These are phyloP conservation scores for Pouteria glomerata DNA, from an alignment of 148 eudicot species.

Conservation along the genomic window DNA sequence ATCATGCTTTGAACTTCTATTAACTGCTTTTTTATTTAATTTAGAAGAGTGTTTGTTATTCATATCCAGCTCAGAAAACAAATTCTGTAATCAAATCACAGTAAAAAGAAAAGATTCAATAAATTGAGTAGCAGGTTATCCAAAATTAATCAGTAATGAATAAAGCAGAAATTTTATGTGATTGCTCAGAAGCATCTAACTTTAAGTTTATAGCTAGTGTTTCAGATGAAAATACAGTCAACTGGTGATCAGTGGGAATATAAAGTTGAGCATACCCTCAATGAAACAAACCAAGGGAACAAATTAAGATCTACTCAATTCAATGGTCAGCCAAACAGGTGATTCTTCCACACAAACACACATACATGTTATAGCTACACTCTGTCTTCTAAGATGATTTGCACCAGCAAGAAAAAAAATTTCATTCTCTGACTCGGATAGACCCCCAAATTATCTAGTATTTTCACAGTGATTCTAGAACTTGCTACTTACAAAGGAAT, in stretches of 20 bases:
- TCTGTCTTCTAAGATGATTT: not conserved
- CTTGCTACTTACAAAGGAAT: not conserved
- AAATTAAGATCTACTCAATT: not conserved
- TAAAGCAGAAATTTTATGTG: not conserved
- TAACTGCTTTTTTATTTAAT: constrained; percentile 27
- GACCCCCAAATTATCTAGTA: not conserved
- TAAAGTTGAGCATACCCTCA: not conserved
- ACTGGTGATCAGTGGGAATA: not conserved
- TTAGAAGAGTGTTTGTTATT: constrained; percentile 20
- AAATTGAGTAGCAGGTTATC: not conserved
- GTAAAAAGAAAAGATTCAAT: not conserved
- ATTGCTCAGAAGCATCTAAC: not conserved
- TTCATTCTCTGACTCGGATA: not conserved
- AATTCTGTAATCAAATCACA: constrained; percentile 27
- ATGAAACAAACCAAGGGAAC: not conserved
- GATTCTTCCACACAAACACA: not conserved
- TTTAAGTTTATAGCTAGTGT: not conserved
- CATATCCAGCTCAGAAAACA: constrained; percentile 31
- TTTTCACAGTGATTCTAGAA: not conserved
- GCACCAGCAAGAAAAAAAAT: not conserved
- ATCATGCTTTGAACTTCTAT: constrained; percentile 16
- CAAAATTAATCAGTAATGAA: not conserved
- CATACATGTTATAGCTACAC: not conserved
- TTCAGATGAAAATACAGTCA: not conserved
- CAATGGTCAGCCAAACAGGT: not conserved